These are phyloP conservation scores for Cordyceps farinosa DNA, from an alignment of 2,329 filamentous ascomycete species.

Conservation along the genomic window DNA sequence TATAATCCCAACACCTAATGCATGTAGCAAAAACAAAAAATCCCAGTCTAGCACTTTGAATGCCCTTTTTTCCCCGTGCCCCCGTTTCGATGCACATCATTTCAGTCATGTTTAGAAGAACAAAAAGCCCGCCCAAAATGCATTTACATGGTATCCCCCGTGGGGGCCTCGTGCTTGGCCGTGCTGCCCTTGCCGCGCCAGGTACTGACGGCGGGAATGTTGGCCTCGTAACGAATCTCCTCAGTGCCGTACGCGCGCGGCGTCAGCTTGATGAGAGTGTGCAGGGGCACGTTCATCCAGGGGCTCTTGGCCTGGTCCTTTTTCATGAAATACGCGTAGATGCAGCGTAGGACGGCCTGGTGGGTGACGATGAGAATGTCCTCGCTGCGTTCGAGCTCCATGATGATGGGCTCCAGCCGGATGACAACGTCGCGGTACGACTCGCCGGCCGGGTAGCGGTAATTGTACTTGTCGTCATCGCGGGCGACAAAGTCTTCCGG, in stretches of 20 bases:
- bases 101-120: neutral
- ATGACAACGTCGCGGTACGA: slow-evolving; percentile 96
- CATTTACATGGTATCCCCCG: slow-evolving; percentile 34
- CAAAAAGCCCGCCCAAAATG: neutral
- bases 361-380: slow-evolving; percentile 98
- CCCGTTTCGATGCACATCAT: neutral
- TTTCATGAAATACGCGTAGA: slow-evolving; percentile 99
- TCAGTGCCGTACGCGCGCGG: slow-evolving; percentile 92
- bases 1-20: slow-evolving; percentile 11
- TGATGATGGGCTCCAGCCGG: slow-evolving; percentile 96
- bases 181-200: slow-evolving; percentile 93
- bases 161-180: slow-evolving; percentile 75
- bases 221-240: slow-evolving; percentile 80
- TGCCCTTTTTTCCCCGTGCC: neutral
- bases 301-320: slow-evolving; percentile 87
- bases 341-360: slow-evolving; percentile 92
- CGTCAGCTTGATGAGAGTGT: slow-evolving; percentile 94
- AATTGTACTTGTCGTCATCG: slow-evolving; percentile 99
- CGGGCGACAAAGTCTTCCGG: slow-evolving; percentile 94
- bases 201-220: slow-evolving; percentile 93
- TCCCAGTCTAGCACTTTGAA: neutral
- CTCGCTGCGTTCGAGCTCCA: slow-evolving; percentile 94
- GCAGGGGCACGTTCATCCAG: slow-evolving; percentile 97
- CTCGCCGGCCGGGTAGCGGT: slow-evolving; percentile 94
- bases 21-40: neutral